These are phyloP conservation scores for Talaromyces marneffei DNA, from an alignment of 2,329 filamentous ascomycete species.

Conservation along the genomic window DNA sequence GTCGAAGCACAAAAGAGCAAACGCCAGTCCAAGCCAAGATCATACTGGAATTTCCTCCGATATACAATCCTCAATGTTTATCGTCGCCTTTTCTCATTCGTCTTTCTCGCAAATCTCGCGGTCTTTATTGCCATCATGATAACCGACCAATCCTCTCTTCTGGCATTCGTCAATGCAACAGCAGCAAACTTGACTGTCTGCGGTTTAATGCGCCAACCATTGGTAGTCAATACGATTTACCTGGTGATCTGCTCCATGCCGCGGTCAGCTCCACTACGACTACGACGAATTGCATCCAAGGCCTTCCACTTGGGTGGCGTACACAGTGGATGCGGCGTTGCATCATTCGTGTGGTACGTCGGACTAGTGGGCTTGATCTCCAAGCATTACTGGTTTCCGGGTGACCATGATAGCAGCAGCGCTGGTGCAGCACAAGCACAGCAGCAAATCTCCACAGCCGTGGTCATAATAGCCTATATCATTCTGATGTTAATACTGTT, in stretches of 20 bases:
- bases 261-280: slow-evolving; percentile 40
- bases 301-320: slow-evolving; percentile 52
- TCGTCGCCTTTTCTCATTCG: slow-evolving; percentile 38
- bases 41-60: slow-evolving; percentile 22
- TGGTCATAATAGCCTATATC: slow-evolving; percentile 52
- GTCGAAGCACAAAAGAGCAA: slow-evolving; percentile 22
- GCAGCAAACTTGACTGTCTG: slow-evolving; percentile 44
- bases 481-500: slow-evolving; percentile 53
- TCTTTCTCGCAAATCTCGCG: slow-evolving; percentile 36
- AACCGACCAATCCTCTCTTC: slow-evolving; percentile 28
- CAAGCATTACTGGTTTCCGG: slow-evolving; percentile 26
- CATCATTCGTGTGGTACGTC: slow-evolving; percentile 45
- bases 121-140: slow-evolving; percentile 34
- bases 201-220: slow-evolving; percentile 47
- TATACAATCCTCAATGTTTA: slow-evolving; percentile 38
- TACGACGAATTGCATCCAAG: slow-evolving; percentile 45
- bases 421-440: slow-evolving; percentile 13
- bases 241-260: slow-evolving; percentile 41
- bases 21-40: slow-evolving; percentile 18
- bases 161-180: slow-evolving; percentile 38
- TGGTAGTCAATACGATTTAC: slow-evolving; percentile 50
- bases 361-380: slow-evolving; percentile 34
- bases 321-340: slow-evolving; percentile 48
- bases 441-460: slow-evolving; percentile 28
- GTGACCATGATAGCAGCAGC: background rate